Base-by-base conservation (phyloP, 2,329 filamentous ascomycete species). In the Pezicula neosporulosa region DNA sequence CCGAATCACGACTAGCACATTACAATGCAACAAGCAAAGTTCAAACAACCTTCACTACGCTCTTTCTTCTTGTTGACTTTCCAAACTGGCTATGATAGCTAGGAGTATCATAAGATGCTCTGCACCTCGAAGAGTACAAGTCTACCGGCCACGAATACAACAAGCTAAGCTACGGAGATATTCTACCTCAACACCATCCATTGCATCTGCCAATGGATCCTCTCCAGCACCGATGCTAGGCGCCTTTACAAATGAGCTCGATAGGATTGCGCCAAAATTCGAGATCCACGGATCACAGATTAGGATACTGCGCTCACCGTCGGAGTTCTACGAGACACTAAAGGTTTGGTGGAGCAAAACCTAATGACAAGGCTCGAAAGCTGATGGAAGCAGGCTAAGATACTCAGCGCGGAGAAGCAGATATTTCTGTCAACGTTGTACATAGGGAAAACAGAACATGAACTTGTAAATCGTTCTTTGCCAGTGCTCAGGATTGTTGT, bases 351-450 rank as follows among this genome's bases (percentile, higher is more conserved):
- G 41, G 36, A 44, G 49, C 42, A 48, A 12, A 33, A 37, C 44
- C 21, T 24, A 42, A 47, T 30, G 37, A 51, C 43, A 19, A 43
- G 13, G 42, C 19, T 37, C 35, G 12, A 28, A 19, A 60, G 60
- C 64, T 67, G 62, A 66, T 62, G 52, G 51, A 42, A 44, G 51
- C 65, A 92, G 87, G 72, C 80, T 56, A 96, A 92, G 72, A 97
- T 99, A 65, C 81, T 81, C 48, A 81, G 80, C 56, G 94, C 94
- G 9, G 83, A 90, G 68, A 78, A 74, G 48, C 82, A 89, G 53
- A 87, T 99, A 59, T 99, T 95, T 67, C 75, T 99, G 46, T 96
- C 92, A n/a, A 99, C 94, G 0, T 74, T 99, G 48, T 99, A 99
- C 68, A 94, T 99, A 66, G 94, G 94, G 56, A 96, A 93, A 69